phyloP scores from a whole-genome alignment of 768 basidiomycete genomes.

The Nidularia sp. region DNA sequence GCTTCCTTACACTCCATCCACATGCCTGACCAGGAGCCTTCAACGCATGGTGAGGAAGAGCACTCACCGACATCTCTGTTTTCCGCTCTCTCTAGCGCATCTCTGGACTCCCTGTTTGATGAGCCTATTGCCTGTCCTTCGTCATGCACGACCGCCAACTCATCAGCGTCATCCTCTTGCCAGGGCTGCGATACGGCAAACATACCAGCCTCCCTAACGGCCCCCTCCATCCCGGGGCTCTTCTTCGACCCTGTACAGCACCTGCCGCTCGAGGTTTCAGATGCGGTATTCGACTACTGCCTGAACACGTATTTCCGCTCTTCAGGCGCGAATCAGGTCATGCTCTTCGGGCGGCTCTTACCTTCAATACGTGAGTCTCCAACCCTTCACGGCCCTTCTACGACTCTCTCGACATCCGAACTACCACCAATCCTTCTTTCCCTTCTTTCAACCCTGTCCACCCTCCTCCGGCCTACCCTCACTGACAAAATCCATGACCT shows the following conservation, averaged over 20 bases:
- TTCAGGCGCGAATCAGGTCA: conserved; percentile 67
- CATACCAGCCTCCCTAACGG: conserved; percentile 23
- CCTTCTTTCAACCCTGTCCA: conserved; percentile 49
- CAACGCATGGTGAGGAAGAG: not conserved
- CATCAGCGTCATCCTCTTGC: not conserved
- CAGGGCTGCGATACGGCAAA: not conserved
- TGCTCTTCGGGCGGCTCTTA: conserved; percentile 69
- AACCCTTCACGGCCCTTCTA: not conserved
- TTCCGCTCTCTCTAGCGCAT: conserved; percentile 3
- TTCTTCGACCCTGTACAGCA: conserved; percentile 51
- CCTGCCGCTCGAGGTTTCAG: conserved; percentile 48
- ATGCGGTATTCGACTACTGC: conserved; percentile 46
- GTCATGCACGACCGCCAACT: conserved; percentile 2
- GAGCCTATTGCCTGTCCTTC: conserved; percentile 16
- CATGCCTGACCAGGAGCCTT: not conserved
- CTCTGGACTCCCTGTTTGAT: conserved; percentile 47
- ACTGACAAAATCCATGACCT: conserved; percentile 46
- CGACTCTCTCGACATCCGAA: conserved; percentile 23
- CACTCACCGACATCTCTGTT: conserved; percentile 5
- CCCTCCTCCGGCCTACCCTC: conserved; percentile 44
- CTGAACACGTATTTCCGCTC: conserved; percentile 51
- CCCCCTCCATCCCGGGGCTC: conserved; percentile 62
- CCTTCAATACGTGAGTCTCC: too few relatives aligned
- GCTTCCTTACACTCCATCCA: not conserved
- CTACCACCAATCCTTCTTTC: conserved; percentile 53